Base-by-base conservation (phyloP, 495 filamentous ascomycete species). In the Neurospora terricola region DNA sequence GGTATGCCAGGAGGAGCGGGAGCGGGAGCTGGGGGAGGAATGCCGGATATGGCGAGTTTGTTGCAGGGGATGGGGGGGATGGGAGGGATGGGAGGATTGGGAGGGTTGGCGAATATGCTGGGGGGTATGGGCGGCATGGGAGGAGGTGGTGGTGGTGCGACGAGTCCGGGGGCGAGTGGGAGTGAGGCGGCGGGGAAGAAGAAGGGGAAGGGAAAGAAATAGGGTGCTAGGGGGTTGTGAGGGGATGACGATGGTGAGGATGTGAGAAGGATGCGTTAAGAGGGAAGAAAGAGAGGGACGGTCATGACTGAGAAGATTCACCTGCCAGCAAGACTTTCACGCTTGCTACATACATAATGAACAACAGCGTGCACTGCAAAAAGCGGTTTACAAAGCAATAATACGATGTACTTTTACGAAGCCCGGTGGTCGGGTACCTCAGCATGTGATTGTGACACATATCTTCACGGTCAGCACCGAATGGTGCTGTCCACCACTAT, bases 191-290 rank as follows among this genome's bases (percentile, higher is more conserved):
- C 80, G 73, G 84, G 83, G 75, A 82, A 83, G 48, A 87, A 86
- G 79, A 84, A 88, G 76, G 83, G 85, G 71, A 84, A 86, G 74
- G 83, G 84, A 40, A 84, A 82, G 77, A 81, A 79, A 72, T 80
- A 80, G 73, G 69, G 36, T 34, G 34, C 4, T 71, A n/a, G 27
- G 23, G 34, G 8, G n/a, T 6, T 23, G 69, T 45, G 34, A 45
- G 30, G 10, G 27, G 18, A 21, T 48, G 40, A 6, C 40, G 42
- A n/a, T n/a, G 39, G 0, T 42, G 16, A 27, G 30, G 16, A 14
- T 69, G 11, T 16, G 14, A 34, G 14, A 8, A 0, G 9, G 8
- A 21, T 23, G n/a, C 3, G 10, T 16, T 62, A 6, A 30, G 21
- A 27, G 0, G n/a, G 45, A 27, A 5, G 45, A 21, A 48, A 5